phyloP scores from a whole-genome alignment of 495 filamentous ascomycete species.

The Amniculicola lignicola region DNA sequence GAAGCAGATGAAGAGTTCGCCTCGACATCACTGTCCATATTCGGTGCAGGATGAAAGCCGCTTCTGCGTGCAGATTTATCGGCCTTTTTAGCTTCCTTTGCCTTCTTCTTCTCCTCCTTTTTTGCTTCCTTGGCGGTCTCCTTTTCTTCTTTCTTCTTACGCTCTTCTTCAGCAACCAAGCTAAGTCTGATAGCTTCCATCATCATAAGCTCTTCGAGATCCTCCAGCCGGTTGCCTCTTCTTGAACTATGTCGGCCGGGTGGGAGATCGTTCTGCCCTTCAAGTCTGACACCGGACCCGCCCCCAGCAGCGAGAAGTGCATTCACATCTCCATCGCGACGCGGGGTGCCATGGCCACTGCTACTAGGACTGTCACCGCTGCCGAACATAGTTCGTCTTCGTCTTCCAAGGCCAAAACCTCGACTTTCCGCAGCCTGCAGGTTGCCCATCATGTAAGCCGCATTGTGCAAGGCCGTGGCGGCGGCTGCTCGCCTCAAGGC shows the following conservation, averaged over 20 bases:
- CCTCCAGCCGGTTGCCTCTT: conserved; percentile 64
- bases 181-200: conserved; percentile 90
- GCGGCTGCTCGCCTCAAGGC: conserved; percentile 83
- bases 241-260: conserved; percentile 58
- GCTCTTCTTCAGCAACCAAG: conserved; percentile 85
- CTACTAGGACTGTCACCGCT: conserved; percentile 40
- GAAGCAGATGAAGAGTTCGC: conserved; percentile 18
- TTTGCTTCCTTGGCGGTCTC: conserved; percentile 76
- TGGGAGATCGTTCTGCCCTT: conserved; percentile 47
- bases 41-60: conserved; percentile 15
- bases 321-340: conserved; percentile 27
- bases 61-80: conserved; percentile 69
- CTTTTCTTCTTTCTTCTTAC: conserved; percentile 76
- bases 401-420: conserved; percentile 44
- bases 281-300: conserved; percentile 30
- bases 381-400: conserved; percentile 42
- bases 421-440: conserved; percentile 48
- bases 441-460: conserved; percentile 84
- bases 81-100: conserved; percentile 70
- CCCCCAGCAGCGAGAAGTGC: conserved; percentile 30
- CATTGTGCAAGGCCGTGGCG: conserved; percentile 90
- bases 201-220: conserved; percentile 97
- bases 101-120: conserved; percentile 72
- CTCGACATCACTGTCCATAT: conserved; percentile 12
- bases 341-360: conserved; percentile 41